These are phyloP conservation scores for Ilyonectria mors-panacis DNA, from an alignment of 2,329 filamentous ascomycete genomes.

Conservation along the genomic window DNA sequence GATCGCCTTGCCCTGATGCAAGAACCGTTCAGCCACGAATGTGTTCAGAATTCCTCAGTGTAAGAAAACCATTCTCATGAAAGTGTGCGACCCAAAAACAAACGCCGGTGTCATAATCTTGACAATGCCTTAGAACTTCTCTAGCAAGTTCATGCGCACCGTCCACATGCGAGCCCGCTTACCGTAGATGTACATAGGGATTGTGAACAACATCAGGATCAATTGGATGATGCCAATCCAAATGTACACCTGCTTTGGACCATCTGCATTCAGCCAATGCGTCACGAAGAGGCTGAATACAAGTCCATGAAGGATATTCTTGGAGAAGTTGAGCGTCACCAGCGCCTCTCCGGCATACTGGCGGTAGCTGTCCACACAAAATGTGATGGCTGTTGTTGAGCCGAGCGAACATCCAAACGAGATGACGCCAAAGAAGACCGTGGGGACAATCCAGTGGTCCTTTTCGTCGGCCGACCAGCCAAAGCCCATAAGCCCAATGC, in stretches of 20 bases:
- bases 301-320: conserved; percentile 93
- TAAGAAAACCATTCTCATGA: conserved; percentile 5
- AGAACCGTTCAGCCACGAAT: conserved; percentile 7
- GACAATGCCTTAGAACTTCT: conserved; percentile 68
- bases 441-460: conserved; percentile 91
- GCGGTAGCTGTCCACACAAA: conserved; percentile 92
- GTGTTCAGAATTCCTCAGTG: background rate
- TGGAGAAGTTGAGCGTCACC: conserved; percentile 94
- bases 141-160: conserved; percentile 87
- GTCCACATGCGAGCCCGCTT: conserved; percentile 97
- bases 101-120: conserved; percentile 24
- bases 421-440: conserved; percentile 91
- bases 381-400: conserved; percentile 92
- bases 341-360: conserved; percentile 95
- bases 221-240: conserved; percentile 91
- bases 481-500: conserved; percentile 92
- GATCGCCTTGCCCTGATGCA: background rate
- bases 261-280: conserved; percentile 82
- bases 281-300: conserved; percentile 92
- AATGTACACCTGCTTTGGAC: conserved; percentile 83
- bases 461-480: conserved; percentile 88
- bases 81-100: background rate
- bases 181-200: conserved; percentile 95
- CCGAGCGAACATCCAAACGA: conserved; percentile 94
- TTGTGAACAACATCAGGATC: conserved; percentile 78